A percentile compares a stretch with the other conserved stretches of the same genome.
phyloP scores from a whole-genome alignment of 1,139 yeast species.

The Lodderomyces parapsilosis region DNA sequence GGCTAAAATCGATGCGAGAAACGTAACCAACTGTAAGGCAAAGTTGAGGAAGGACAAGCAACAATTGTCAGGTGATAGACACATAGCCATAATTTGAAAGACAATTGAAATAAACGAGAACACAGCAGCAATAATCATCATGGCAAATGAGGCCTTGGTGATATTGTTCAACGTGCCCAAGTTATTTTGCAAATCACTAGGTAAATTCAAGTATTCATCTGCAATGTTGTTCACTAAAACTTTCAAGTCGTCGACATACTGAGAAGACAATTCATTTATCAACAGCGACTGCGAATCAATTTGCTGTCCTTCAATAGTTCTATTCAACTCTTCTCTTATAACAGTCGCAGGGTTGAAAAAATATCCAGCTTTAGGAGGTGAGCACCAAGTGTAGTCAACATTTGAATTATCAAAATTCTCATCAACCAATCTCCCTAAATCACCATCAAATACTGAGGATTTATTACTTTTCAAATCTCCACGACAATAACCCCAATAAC shows the following conservation, averaged over 20 bases:
- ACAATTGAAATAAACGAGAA: constrained; percentile 28
- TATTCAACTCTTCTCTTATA: constrained; percentile 38
- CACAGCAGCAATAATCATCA: constrained; percentile 28
- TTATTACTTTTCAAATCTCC: constrained; percentile 32
- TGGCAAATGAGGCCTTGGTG: constrained; percentile 27
- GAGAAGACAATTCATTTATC: constrained; percentile 17
- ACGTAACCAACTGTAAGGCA: constrained; percentile 32
- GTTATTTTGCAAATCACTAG: constrained; percentile 35
- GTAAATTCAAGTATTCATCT: constrained; percentile 33
- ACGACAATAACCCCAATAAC: constrained; percentile 75
- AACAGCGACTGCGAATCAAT: constrained; percentile 17
- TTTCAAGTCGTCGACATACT: constrained; percentile 25
- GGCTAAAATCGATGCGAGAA: constrained; percentile 31
- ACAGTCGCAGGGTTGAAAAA: constrained; percentile 53
- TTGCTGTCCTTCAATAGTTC: constrained; percentile 23
- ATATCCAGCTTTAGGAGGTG: constrained; percentile 47
- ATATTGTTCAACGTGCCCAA: constrained; percentile 29
- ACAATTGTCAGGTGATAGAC: constrained; percentile 37
- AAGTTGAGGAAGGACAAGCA: constrained; percentile 43
- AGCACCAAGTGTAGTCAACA: constrained; percentile 55
- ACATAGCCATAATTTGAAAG: constrained; percentile 32
- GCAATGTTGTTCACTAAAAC: constrained; percentile 30
- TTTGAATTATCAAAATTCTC: constrained; percentile 28
- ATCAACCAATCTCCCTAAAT: constrained; percentile 11
- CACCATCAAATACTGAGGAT: constrained; percentile 11